Base-by-base conservation (phyloP, 495 filamentous ascomycete genomes). In the Xylaria scruposa region DNA sequence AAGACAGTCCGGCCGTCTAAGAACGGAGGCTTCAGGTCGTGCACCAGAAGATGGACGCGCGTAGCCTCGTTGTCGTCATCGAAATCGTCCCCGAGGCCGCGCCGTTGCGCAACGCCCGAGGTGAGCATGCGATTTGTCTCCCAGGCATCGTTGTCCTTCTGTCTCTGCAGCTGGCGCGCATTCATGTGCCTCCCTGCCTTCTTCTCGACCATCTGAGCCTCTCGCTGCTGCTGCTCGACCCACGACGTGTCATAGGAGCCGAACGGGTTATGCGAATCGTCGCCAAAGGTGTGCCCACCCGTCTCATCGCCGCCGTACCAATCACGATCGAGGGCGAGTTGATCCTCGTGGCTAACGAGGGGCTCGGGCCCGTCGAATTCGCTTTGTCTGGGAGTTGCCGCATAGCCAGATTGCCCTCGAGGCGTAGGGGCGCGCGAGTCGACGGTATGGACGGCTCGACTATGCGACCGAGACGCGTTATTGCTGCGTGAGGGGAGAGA, bases 51-150 rank as follows among this genome's bases (percentile, higher is more conserved):
- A 85, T 99, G 97, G 36, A 98, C 89, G 64, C 97, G 88, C 12
- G 92, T 97, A 29, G 88, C 92, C 76, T 98, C 96, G 59, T 97
- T 92, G 73, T 99, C 96, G 61, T 98, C 95, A 70, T 91, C 89
- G 70, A 97, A 95, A 74, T 95, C 93, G 29, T 87, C 85, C 40
- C 91, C 90, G 74, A 92, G 88, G 74, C 95, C 92, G 72, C 93
- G 85, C 80, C 95, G 84, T 80, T 98, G 97, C 19, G 97, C 97
- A 60, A 98, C 95, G 65, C 94, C 95, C 15, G 94, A 97, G 0
- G 94, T 97, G 54, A 98, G 90, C 97, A 99, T 98, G 47, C 96
- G 93, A 82, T 99, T 98, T 19, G 94, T 95, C 79, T 99, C 96
- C 96, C 96, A 99, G 36, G 94, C 94, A 85, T 99, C 96, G 31